Base-by-base conservation (phyloP, 345 rosid genomes). In the Acer negundo region DNA sequence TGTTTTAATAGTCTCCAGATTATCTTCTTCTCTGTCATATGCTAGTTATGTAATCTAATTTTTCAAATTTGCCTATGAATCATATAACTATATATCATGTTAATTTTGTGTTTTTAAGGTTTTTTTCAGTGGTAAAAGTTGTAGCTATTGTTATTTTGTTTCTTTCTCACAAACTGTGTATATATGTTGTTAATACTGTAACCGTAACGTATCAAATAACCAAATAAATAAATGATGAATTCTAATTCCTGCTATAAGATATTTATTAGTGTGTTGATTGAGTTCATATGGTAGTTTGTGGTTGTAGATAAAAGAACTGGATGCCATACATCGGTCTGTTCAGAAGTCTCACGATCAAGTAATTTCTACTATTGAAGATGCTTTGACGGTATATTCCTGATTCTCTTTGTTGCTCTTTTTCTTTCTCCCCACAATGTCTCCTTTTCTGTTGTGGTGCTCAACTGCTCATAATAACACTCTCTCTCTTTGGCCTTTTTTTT, bases 331-430 rank as follows among this genome's bases (percentile, higher is more conserved):
- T 68, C 89, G 80, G 65, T 79, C 82, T 67, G 79, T 44, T 2
- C 84, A 83, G 74, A 84, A 76, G 22, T 80, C 78, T 67, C 84
- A 62, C 1, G 88, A 84, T 85, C 80, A 68, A 76, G 82, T 78
- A 80, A 83, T 96, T 82, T 89, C 92, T 75, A 96, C 93, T 1
- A 75, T 89, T 70, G 94, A 84, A 83, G 94, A 96, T 65, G 97
- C 99, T 83, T 84, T 94, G 82, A 82, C 28, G 86, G 99, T 96
- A 92, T 56, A 70, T 67, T 26, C 44, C 28, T 75, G 59, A 77
- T 31, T 67, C 47, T 0, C 53, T 69, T 11, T 55, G 19, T 13
- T 24, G 47, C 56, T 49, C 47, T 55, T 44, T 75, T 13, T 68
- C 22, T 51, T 35, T 49, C 16, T 20, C 49, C 62, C 11, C 26